These are phyloP conservation scores for Dioscorea cayenensis DNA, from an alignment of 116 monocot species.

Conservation along the genomic window DNA sequence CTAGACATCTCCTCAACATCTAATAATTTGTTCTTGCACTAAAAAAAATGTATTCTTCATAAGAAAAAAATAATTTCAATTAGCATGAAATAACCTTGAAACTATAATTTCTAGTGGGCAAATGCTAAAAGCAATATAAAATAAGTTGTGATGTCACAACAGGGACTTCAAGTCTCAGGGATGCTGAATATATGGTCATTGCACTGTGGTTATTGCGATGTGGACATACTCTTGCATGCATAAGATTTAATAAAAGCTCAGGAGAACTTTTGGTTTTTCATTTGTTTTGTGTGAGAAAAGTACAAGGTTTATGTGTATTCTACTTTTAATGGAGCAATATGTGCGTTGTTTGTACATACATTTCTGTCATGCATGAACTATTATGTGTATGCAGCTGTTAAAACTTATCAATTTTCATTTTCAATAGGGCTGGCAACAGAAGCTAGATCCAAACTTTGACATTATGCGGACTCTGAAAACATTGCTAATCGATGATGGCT, in stretches of 20 bases:
- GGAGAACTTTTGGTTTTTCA: neutral
- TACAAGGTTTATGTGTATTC: neutral
- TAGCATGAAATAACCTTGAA: neutral
- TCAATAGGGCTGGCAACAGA: constrained; percentile 70
- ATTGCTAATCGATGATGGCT: constrained; percentile 32
- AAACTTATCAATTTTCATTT: neutral
- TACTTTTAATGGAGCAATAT: neutral
- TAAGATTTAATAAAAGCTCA: neutral
- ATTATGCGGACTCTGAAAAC: constrained; percentile 59
- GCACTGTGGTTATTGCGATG: no score
- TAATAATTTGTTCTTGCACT: neutral
- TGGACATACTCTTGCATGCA: neutral
- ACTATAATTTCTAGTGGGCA: neutral
- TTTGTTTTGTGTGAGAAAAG: neutral
- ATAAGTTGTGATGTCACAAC: neutral
- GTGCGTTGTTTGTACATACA: no score
- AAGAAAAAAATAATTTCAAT: neutral
- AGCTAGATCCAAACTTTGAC: constrained; percentile 66
- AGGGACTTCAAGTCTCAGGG: neutral
- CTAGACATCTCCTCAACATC: no score
- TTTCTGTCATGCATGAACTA: neutral
- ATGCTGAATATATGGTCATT: neutral
- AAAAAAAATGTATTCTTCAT: neutral
- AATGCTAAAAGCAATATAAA: neutral
- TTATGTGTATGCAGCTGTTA: neutral